Base-by-base conservation (phyloP, 1,284 basidiomycete genomes). In the Abortiporus biennis region DNA sequence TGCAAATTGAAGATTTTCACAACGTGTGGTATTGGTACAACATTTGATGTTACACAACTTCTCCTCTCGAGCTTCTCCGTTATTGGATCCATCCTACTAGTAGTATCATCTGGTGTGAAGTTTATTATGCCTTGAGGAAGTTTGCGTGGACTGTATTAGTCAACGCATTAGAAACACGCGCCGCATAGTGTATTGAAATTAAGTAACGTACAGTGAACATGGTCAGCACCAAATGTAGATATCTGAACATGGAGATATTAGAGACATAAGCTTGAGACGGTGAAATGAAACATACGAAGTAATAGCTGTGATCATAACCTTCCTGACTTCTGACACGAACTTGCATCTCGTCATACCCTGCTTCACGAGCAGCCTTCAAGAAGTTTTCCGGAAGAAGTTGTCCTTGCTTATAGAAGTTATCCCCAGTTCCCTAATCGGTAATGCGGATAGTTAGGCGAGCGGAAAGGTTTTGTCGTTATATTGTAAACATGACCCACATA, bases 301-400 rank as follows among this genome's bases (percentile, higher is more conserved):
- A 95, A 64, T 94, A 93, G 47, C 78, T 81, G 64, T 98, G 95
- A 60, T 99, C 94, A 58, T 96, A 98, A 8, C 84, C 92, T 38
- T 88, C 85, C 45, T 95, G 91, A 49, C 78, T 72, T 48, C 89
- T 74, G 15, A 97, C 81, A 40, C 78, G 68, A 6, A 97, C 87
- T 58, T 88, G 78, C n/a, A 77, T 70, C 49, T 85, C 78, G 38
- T 80, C 77, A 51, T 86, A 78, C 1, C 87, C 87, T 6, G 79
- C 74, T 42, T 79, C 73, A 43, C 84, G 71, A 2, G 89, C 85
- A 0, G 85, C 88, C 52, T 80, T 77, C 44, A 86, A 63, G 58
- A 99, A 91, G 56, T 87, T 83, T 58, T 97, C 90, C 0, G 95
- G 95, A 35, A 92, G 76, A 8, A 99, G 74, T 62, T 97, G 92